phyloP scores from a whole-genome alignment of 2,329 filamentous ascomycete genomes.

The Fonsecaea pedrosoi region DNA sequence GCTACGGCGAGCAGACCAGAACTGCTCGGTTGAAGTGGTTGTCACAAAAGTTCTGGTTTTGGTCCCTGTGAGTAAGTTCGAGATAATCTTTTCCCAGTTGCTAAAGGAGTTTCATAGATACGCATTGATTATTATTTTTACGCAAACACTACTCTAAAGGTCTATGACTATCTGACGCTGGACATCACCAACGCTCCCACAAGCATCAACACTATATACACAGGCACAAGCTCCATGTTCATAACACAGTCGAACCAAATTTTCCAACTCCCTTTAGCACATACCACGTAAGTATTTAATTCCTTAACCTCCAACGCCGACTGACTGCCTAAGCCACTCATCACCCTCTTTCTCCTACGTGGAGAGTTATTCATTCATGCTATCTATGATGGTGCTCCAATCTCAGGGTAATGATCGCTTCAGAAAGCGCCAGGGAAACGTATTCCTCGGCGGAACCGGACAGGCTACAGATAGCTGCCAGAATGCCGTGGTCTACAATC shows the following conservation, averaged over 20 bases:
- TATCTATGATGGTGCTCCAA: constrained; percentile 14
- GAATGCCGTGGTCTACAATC: constrained; percentile 32
- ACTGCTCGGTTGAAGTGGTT: constrained; percentile 18
- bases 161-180: constrained; percentile 33
- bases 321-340: constrained; percentile 14
- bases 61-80: constrained; percentile 16
- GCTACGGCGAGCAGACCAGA: background rate
- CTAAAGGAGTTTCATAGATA: constrained; percentile 12
- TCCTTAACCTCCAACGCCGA: background rate
- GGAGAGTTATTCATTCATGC: constrained; percentile 26
- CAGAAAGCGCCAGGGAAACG: constrained; percentile 20
- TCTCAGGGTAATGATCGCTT: constrained; percentile 17
- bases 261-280: background rate
- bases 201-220: constrained; percentile 32
- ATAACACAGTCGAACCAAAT: constrained; percentile 21
- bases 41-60: constrained; percentile 23
- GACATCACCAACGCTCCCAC: constrained; percentile 37
- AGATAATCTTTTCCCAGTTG: too few relatives aligned
- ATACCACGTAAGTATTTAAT: constrained; percentile 3
- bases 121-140: constrained; percentile 33
- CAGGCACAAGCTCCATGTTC: constrained; percentile 20
- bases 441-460: constrained; percentile 30
- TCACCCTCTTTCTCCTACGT: constrained; percentile 21
- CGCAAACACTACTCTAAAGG: constrained; percentile 25
- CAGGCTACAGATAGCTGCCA: constrained; percentile 30